These are phyloP conservation scores for Clonostachys solani DNA, from an alignment of 2,329 filamentous ascomycete species.

Conservation along the genomic window DNA sequence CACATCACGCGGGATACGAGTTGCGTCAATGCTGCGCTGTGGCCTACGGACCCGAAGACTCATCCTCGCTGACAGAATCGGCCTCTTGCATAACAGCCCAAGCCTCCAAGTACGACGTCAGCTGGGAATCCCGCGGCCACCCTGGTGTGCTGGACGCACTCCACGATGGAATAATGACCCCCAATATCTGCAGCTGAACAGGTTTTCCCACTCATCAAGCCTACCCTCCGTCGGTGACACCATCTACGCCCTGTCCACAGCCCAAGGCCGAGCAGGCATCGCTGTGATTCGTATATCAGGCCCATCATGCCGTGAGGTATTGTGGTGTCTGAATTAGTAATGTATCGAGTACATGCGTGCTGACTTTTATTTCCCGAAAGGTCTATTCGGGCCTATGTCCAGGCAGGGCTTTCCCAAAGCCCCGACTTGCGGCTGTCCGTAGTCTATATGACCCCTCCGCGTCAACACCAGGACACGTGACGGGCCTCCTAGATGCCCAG, in stretches of 20 bases:
- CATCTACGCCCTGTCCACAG: conserved; percentile 90
- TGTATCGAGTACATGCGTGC: no score
- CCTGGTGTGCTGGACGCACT: background rate
- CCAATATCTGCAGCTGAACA: background rate
- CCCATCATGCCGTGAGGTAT: conserved; percentile 64
- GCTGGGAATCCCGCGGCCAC: no score
- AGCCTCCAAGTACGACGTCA: no score
- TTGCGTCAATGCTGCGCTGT: no score
- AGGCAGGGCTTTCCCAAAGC: conserved; percentile 32
- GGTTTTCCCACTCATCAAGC: conserved; percentile 2
- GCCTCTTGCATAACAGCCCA: no score
- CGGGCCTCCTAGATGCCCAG: conserved; percentile 64
- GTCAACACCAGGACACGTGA: conserved; percentile 1
- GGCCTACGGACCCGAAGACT: no score
- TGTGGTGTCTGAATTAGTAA: conserved; percentile 4
- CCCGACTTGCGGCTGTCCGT: conserved; percentile 65
- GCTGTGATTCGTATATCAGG: conserved; percentile 88
- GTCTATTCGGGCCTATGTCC: conserved; percentile 50
- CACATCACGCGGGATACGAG: no score
- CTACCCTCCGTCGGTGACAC: conserved; percentile 45
- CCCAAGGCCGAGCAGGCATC: conserved; percentile 81
- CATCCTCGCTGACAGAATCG: no score
- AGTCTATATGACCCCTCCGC: conserved; percentile 57
- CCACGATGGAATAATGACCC: conserved; percentile 1
- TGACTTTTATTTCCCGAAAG: conserved; percentile 17